Evolutionary conservation across 176 grass and related monocot genomes (phyloP).

Genomic region (Triticum dicoccoides): DNA sequence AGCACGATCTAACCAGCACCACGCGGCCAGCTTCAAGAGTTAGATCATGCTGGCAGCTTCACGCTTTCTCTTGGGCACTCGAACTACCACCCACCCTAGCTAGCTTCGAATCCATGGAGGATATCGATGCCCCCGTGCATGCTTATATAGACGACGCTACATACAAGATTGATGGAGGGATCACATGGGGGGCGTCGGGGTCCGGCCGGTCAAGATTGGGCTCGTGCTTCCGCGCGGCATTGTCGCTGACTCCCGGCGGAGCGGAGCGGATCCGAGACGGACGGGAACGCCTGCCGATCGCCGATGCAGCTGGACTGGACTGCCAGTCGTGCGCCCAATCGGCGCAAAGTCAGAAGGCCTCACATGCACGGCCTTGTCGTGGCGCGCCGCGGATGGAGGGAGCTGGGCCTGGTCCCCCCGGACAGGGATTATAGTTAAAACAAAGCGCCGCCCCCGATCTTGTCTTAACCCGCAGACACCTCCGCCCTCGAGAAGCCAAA

Average conservation of each 20-base stretch:
- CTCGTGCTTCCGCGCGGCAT: background rate
- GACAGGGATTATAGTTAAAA: background rate
- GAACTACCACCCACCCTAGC: too few relatives aligned
- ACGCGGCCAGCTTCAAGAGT: background rate
- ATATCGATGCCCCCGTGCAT: background rate
- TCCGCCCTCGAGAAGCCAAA: constrained; percentile 38
- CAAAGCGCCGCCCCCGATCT: background rate
- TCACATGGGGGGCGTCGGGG: constrained; percentile 23
- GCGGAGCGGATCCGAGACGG: constrained; percentile 21
- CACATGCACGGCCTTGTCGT: constrained; percentile 26
- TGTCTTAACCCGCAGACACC: constrained; percentile 31
- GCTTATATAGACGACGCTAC: constrained; percentile 7
- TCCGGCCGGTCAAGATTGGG: background rate
- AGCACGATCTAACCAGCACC: constrained; percentile 68
- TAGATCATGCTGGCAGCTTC: constrained; percentile 99
- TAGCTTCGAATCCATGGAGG: background rate
- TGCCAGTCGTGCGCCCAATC: constrained; percentile 16
- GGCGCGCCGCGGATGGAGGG: constrained; percentile 11
- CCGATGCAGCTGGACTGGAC: background rate
- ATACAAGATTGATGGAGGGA: background rate
- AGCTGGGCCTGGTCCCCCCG: background rate
- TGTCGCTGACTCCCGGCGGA: constrained; percentile 39
- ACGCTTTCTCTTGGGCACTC: constrained; percentile 63
- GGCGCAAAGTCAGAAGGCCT: constrained; percentile 26
- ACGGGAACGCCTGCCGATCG: background rate